These are phyloP conservation scores for Peronospora destructor DNA, from an alignment of 352 stramenopile genomes.

Conservation along the genomic window DNA sequence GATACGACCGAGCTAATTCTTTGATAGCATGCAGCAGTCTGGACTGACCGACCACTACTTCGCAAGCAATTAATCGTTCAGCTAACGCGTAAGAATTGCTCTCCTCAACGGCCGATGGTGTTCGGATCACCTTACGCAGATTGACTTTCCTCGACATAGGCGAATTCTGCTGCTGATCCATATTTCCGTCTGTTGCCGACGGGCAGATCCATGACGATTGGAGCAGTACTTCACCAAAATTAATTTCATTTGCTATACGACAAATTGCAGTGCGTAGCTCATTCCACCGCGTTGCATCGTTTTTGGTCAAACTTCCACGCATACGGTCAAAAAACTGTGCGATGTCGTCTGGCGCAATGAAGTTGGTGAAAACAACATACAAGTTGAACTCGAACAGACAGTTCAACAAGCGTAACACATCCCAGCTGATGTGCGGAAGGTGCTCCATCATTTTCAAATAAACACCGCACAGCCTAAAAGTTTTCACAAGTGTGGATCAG, in stretches of 20 bases:
- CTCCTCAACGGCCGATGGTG: conserved; percentile 41
- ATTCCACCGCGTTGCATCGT: conserved; percentile 34
- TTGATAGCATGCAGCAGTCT: conserved; percentile 63
- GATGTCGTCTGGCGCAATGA: conserved; percentile 40
- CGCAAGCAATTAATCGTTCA: conserved; percentile 57
- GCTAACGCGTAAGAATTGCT: conserved; percentile 54
- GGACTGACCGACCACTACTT: conserved; percentile 51
- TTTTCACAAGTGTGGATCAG: conserved; percentile 5
- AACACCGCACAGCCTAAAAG: conserved; percentile 58
- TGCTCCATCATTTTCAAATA: conserved; percentile 87
- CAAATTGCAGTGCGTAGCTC: conserved; percentile 39
- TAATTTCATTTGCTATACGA: conserved; percentile 47
- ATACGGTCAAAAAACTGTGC: conserved; percentile 41
- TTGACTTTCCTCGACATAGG: conserved; percentile 32
- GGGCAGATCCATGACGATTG: conserved; percentile 39
- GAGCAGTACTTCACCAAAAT: conserved; percentile 37
- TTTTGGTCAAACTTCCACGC: conserved; percentile 17
- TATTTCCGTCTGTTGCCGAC: conserved; percentile 9
- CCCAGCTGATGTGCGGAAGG: conserved; percentile 60
- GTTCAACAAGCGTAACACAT: conserved; percentile 63
- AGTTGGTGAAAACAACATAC: conserved; percentile 70
- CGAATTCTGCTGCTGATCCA: conserved; percentile 16
- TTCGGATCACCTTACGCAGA: conserved; percentile 44
- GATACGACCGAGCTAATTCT: conserved; percentile 51
- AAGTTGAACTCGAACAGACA: conserved; percentile 77